Percentiles rank a stretch among this genome's conserved stretches.
These are phyloP conservation scores for Rhynchosporium graminicola DNA, from an alignment of 2,329 filamentous ascomycete genomes.

Conservation along the genomic window DNA sequence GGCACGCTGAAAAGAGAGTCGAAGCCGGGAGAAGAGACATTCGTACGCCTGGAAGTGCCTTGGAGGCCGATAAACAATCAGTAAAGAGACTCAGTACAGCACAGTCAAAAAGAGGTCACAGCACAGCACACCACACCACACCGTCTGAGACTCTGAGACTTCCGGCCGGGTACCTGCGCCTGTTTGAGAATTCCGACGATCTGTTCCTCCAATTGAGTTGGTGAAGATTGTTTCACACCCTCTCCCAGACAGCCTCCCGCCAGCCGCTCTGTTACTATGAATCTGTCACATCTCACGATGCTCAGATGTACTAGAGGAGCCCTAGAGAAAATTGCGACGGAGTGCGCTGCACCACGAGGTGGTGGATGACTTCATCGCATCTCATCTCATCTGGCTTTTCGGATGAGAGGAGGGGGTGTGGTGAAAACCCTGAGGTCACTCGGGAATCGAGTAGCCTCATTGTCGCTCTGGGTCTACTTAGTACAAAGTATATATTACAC, in stretches of 20 bases:
- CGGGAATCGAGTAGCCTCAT: background rate
- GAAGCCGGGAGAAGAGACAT: background rate
- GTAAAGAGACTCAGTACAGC: background rate
- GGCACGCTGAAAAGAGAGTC: background rate
- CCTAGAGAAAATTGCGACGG: background rate
- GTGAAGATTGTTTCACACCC: conserved; percentile 18
- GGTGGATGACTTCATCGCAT: conserved; percentile 8
- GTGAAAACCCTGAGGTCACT: conserved; percentile 9
- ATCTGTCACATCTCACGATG: conserved; percentile 8
- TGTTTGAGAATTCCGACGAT: conserved; percentile 20
- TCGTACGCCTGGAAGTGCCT: background rate
- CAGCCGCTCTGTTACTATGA: background rate
- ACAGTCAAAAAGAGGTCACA: background rate
- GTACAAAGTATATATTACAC: background rate
- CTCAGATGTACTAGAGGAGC: background rate
- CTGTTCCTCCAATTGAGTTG: conserved; percentile 21
- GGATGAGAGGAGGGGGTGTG: background rate
- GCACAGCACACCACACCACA: background rate
- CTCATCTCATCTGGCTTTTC: background rate
- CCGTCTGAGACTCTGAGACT: conserved; percentile 22
- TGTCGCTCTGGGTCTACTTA: background rate
- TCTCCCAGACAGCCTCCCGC: conserved; percentile 15
- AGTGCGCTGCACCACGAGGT: background rate
- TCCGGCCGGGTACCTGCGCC: conserved; percentile 30
- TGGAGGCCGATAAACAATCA: background rate